phyloP scores from a whole-genome alignment of 2,329 filamentous ascomycete species.

The Aspergillus proliferans region DNA sequence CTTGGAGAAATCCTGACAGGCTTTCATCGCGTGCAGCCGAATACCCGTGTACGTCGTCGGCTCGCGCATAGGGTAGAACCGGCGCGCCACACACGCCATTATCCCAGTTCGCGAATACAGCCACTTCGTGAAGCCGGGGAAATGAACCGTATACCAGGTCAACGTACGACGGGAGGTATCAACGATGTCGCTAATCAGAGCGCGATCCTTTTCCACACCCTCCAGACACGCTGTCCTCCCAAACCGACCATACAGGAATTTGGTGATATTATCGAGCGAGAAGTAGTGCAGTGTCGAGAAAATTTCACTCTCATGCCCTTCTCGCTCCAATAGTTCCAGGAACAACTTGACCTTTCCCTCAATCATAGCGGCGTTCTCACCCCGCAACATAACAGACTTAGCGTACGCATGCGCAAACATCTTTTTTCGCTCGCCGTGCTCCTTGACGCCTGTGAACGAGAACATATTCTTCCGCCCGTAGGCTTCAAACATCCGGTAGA shows the following conservation, averaged over 20 bases:
- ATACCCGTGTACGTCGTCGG: constrained; percentile 49
- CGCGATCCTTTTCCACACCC: constrained; percentile 33
- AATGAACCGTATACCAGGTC: constrained; percentile 47
- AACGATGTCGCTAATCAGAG: constrained; percentile 44
- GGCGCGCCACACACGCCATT: constrained; percentile 28
- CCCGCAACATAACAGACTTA: constrained; percentile 41
- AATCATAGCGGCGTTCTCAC: constrained; percentile 27
- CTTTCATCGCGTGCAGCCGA: constrained; percentile 37
- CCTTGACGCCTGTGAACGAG: constrained; percentile 40
- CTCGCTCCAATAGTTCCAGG: constrained; percentile 35
- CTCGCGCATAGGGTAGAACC: constrained; percentile 45
- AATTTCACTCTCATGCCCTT: constrained; percentile 38
- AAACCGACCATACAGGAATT: constrained; percentile 45
- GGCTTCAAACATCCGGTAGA: constrained; percentile 53
- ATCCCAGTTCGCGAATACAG: constrained; percentile 40
- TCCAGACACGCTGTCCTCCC: constrained; percentile 41
- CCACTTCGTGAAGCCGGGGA: constrained; percentile 43
- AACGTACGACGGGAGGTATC: constrained; percentile 42
- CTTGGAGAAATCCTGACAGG: constrained; percentile 3
- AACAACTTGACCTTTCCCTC: constrained; percentile 38
- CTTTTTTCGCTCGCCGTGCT: constrained; percentile 49
- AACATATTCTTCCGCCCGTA: constrained; percentile 50
- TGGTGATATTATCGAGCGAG: constrained; percentile 48
- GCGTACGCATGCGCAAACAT: constrained; percentile 48
- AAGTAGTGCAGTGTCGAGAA: constrained; percentile 49